Percentiles rank a stretch among this genome's conserved stretches.
These are phyloP conservation scores for Elymus sibiricus DNA, from an alignment of 176 grass and related monocot species.

Conservation along the genomic window DNA sequence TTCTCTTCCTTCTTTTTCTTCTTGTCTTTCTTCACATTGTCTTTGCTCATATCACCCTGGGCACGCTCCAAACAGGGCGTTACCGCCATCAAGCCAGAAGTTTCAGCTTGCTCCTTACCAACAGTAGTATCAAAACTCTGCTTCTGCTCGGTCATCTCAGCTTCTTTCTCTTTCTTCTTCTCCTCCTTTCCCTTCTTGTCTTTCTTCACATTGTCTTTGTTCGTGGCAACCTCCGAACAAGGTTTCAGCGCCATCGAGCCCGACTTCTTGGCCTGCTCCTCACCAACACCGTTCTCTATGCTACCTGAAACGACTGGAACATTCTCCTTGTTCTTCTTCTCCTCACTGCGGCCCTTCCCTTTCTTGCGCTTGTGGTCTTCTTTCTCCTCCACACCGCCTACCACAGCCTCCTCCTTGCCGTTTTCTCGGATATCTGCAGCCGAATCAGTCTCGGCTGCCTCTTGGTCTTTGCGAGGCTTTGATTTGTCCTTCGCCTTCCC, in stretches of 20 bases:
- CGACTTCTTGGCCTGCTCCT: neutral
- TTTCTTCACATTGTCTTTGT: neutral
- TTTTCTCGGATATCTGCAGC: too few relatives aligned
- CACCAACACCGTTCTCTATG: neutral
- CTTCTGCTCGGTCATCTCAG: neutral
- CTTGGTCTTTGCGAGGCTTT: neutral
- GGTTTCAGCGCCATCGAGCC: neutral
- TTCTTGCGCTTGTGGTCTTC: neutral
- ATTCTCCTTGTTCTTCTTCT: neutral
- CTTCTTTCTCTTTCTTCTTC: slow-evolving; percentile 13
- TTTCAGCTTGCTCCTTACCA: neutral
- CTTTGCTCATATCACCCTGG: neutral
- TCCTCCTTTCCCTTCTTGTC: neutral
- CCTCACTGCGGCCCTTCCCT: neutral
- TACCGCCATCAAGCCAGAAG: neutral
- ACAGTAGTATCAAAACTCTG: neutral
- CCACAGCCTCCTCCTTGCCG: neutral
- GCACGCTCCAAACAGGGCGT: neutral
- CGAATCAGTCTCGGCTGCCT: too few relatives aligned
- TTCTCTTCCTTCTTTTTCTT: neutral
- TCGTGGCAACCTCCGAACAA: neutral
- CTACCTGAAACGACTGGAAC: neutral
- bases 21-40: neutral
- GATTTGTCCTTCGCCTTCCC: neutral
- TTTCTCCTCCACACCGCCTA: neutral